phyloP scores from a whole-genome alignment of 176 grass and related monocot genomes.

The Ananas comosus region DNA sequence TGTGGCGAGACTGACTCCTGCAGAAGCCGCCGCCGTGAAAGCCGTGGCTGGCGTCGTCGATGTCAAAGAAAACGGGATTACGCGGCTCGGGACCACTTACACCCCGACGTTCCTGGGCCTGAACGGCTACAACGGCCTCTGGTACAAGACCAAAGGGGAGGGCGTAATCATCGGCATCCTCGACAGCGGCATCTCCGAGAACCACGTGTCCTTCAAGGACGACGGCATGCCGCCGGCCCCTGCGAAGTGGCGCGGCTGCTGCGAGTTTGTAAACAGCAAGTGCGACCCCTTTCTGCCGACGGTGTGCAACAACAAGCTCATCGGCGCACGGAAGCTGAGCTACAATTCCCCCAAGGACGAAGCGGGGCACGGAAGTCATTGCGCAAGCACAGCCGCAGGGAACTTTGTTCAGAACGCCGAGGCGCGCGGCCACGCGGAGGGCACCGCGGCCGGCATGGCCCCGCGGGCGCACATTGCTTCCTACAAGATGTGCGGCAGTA shows the following conservation, averaged over 20 bases:
- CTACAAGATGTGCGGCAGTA: slow-evolving; percentile 13
- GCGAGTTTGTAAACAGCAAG: slow-evolving; percentile 1
- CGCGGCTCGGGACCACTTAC: slow-evolving; percentile 12
- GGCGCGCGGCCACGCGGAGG: neutral
- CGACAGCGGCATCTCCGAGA: slow-evolving; percentile 2
- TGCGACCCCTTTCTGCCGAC: slow-evolving; percentile 9
- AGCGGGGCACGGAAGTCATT: slow-evolving; percentile 26
- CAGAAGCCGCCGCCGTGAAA: slow-evolving; percentile 16
- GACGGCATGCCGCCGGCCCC: slow-evolving; percentile 19
- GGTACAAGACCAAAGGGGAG: slow-evolving; percentile 13
- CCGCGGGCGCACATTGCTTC: slow-evolving; percentile 31
- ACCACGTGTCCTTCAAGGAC: slow-evolving; percentile 10
- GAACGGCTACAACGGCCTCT: neutral
- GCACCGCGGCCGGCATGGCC: slow-evolving; percentile 28
- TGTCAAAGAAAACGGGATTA: slow-evolving; percentile 2
- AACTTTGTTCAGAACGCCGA: slow-evolving; percentile 15
- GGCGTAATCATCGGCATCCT: slow-evolving; percentile 23
- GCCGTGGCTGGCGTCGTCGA: slow-evolving; percentile 17
- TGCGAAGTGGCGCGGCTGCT: slow-evolving; percentile 13
- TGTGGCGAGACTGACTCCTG: slow-evolving; percentile 15
- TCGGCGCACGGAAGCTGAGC: neutral
- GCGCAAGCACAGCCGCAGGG: slow-evolving; percentile 25
- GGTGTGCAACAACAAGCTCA: slow-evolving; percentile 20
- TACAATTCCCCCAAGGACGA: slow-evolving; percentile 5
- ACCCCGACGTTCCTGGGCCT: slow-evolving; percentile 25